Conservation (phyloP, 2,329 filamentous ascomycete species). For the Fusarium sambucinum region DNA sequence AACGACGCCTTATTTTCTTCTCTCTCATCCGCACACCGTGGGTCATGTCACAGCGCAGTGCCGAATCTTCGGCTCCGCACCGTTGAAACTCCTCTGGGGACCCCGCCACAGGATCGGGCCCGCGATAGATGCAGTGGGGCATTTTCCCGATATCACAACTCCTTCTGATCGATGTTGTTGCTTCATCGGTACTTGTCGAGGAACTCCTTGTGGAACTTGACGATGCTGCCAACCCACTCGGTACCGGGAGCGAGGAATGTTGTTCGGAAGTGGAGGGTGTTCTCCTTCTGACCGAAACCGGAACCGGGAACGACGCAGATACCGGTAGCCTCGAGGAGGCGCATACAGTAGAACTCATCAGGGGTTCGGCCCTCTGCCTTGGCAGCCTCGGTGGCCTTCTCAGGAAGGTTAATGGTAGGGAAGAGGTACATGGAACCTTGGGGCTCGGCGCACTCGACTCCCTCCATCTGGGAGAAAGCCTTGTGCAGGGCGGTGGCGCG, state of each 20-base stretch:
- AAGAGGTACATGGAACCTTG: conserved; percentile 99
- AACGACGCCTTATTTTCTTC: conserved; percentile 4
- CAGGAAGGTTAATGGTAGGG: conserved; percentile 86
- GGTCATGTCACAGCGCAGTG: conserved; percentile 7
- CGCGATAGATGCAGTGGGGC: conserved; percentile 3
- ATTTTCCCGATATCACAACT: neutral
- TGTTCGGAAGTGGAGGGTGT: conserved; percentile 92
- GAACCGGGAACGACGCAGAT: conserved; percentile 93
- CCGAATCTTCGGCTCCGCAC: conserved; percentile 22
- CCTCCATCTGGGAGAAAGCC: conserved; percentile 95
- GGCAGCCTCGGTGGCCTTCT: conserved; percentile 82
- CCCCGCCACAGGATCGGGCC: conserved; percentile 19
- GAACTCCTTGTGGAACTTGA: conserved; percentile 91
- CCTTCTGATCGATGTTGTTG: neutral
- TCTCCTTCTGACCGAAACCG: conserved; percentile 94
- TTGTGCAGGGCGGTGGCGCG: conserved; percentile 88
- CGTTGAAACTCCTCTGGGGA: conserved; percentile 15
- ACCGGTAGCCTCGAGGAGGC: conserved; percentile 90
- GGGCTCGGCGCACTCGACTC: conserved; percentile 88
- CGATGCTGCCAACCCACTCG: conserved; percentile 89
- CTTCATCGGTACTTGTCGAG: conserved; percentile 79
- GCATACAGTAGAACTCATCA: conserved; percentile 95
- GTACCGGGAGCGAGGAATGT: conserved; percentile 97
- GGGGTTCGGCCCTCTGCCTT: conserved; percentile 76
- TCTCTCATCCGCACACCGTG: conserved; percentile 15